These are phyloP conservation scores for Penicillium sp. DNA, from an alignment of 2,329 filamentous ascomycete species.

Conservation along the genomic window DNA sequence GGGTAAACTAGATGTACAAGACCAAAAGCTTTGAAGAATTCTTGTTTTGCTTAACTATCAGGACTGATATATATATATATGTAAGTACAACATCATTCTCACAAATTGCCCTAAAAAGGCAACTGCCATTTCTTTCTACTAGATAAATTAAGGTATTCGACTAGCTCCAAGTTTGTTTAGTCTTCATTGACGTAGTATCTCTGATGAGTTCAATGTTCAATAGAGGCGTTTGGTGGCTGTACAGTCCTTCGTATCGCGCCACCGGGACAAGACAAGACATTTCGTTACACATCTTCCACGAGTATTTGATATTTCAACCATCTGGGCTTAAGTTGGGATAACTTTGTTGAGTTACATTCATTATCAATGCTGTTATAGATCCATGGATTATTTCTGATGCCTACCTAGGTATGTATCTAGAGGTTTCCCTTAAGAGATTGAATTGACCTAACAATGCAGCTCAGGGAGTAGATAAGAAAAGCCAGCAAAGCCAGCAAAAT, in stretches of 20 bases:
- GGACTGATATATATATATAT: not conserved
- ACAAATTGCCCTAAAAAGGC: no score
- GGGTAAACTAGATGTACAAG: not conserved
- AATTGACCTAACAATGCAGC: not conserved
- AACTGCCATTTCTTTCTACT: no score
- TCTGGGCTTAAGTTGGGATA: not conserved
- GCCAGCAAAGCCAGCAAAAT: not conserved
- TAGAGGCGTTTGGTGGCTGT: not conserved
- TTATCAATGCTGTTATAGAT: not conserved
- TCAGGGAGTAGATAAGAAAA: not conserved
- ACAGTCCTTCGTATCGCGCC: not conserved
- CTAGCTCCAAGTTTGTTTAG: not conserved
- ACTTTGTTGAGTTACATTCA: not conserved
- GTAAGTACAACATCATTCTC: not conserved
- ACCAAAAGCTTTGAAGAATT: not conserved
- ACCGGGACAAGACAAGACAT: not conserved
- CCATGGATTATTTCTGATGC: no score
- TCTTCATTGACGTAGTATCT: not conserved
- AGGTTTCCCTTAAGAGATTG: not conserved
- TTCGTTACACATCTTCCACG: not conserved
- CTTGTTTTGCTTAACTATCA: not conserved
- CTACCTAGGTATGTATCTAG: not conserved
- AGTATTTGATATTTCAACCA: not conserved
- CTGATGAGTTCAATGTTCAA: not conserved
- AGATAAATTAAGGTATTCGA: not conserved